Conservation (phyloP, 2,329 filamentous ascomycete species). For the Sporothrix humicola region DNA sequence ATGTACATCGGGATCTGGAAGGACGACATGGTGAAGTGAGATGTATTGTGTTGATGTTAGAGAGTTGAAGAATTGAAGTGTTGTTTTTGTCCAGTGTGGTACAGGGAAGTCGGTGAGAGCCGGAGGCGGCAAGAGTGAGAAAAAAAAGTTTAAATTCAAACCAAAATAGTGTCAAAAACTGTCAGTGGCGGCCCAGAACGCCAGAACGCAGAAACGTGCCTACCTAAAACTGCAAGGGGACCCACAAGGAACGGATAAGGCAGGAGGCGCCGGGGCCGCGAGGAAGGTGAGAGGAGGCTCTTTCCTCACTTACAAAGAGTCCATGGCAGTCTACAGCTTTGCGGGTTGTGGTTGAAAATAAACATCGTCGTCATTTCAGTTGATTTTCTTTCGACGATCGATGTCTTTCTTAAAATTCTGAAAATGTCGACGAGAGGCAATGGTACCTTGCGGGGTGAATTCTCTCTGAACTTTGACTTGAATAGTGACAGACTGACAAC, state of each 20-base stretch:
- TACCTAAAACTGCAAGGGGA: constrained; percentile 10
- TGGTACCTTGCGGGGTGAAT: not conserved
- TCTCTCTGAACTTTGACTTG: not conserved
- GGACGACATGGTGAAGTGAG: constrained; percentile 7
- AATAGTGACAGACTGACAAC: not conserved
- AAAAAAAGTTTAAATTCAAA: constrained; percentile 25
- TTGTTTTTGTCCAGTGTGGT: not conserved
- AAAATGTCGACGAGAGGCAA: not conserved
- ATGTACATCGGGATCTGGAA: constrained; percentile 12
- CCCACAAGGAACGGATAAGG: constrained; percentile 20
- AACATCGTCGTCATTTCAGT: not conserved
- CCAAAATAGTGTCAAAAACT: constrained; percentile 26
- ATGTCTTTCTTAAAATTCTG: not conserved
- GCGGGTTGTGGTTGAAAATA: not conserved
- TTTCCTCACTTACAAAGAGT: not conserved
- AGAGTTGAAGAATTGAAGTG: too few species aligned
- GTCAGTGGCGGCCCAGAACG: constrained; percentile 16
- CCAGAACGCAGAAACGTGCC: not conserved
- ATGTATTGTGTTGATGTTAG: not conserved
- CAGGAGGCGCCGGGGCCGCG: not conserved
- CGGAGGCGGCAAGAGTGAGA: not conserved
- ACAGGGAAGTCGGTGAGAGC: constrained; percentile 25
- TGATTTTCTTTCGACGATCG: not conserved
- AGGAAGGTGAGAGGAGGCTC: not conserved
- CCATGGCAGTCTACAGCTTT: not conserved